Base-by-base conservation (phyloP, 192 early-diverging fungal species). In the Chytriomyces hyalinus region DNA sequence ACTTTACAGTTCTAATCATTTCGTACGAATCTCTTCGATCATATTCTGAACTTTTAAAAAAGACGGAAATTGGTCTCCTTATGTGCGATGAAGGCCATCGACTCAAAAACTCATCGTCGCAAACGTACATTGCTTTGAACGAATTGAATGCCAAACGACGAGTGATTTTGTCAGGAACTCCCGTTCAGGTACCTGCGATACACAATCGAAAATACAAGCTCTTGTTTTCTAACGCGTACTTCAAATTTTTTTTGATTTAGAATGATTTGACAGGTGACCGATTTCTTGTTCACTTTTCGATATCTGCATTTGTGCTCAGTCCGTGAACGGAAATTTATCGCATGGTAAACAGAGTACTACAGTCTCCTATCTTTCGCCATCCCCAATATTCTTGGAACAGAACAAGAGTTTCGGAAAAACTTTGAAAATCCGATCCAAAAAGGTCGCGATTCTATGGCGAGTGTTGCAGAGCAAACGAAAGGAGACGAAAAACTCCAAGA, bases 21-120 rank as follows among this genome's bases (percentile, higher is more conserved):
- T 98, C 96, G 4, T 99, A 99, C 75, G 98, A 99, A 84, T 94
- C 94, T 26, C 82, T 99, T 66, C 91, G 98, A 47, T 85, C 89
- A 4, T 93, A 98, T 76, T 89, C 92, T 3, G 82, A 85, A 8
- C 87, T 92, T n/a, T 79, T 99, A 7, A 79, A 86, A 5, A 90
- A 92, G 9, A 88, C 92, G 3, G 93, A 94, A 28, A 93, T 98
- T 68, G 98, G 98, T 13, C 70, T 99, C 47, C 82, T 99, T 63
- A 77, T 99, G 20, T 99, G 98, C 73, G 98, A 99, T 77, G 98
- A 99, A 84, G 98, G 96, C 0, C 96, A 98, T 84, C 86, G 97
- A 43, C 78, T 99, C 43, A 98, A 99, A 77, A 98, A 99, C 84
- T 87, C 91, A 77, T 90, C 89, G 15, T 96, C 92, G 46, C 90